Conservation (phyloP, 2,329 filamentous ascomycete species). For the Dryadomyces sulphureus region DNA sequence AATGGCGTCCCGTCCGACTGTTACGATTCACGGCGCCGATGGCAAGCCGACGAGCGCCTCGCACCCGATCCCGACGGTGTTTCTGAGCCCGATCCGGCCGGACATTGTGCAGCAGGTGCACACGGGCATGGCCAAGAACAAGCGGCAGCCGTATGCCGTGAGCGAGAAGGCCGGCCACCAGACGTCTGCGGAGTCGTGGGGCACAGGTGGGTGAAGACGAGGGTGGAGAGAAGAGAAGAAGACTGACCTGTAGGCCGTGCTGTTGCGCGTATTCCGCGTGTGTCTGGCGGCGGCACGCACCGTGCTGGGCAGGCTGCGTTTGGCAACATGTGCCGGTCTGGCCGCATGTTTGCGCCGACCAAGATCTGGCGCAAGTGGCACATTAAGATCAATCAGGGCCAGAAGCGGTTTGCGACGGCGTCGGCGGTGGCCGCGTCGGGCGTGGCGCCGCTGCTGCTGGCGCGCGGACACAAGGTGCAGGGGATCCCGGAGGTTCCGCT, state of each 20-base stretch:
- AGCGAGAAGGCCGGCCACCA: slow-evolving; percentile 99
- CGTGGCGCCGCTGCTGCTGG: slow-evolving; percentile 84
- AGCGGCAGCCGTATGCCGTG: slow-evolving; percentile 98
- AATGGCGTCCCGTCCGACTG: slow-evolving; percentile 95
- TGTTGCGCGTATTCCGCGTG: slow-evolving; percentile 99
- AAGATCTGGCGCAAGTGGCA: slow-evolving; percentile 99
- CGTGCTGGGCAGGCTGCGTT: slow-evolving; percentile 99
- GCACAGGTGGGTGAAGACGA: slow-evolving; percentile 63
- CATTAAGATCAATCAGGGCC: slow-evolving; percentile 98
- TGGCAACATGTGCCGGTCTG: slow-evolving; percentile 99
- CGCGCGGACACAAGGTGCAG: slow-evolving; percentile 91
- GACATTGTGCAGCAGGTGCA: slow-evolving; percentile 99
- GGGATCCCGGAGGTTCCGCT: slow-evolving; percentile 92
- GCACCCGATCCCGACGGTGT: slow-evolving; percentile 89
- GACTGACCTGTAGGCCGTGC: slow-evolving; percentile 57
- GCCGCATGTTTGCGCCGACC: slow-evolving; percentile 99
- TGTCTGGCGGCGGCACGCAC: slow-evolving; percentile 99
- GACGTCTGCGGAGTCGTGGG: slow-evolving; percentile 99
- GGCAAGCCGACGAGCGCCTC: slow-evolving; percentile 81
- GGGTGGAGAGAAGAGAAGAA: neutral
- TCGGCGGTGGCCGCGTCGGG: slow-evolving; percentile 95
- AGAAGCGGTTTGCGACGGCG: slow-evolving; percentile 98
- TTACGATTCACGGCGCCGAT: slow-evolving; percentile 94
- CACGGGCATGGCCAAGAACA: slow-evolving; percentile 99
- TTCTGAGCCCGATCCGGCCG: slow-evolving; percentile 91